Percentiles rank a stretch among this genome's conserved stretches.
Evolutionary conservation across 768 basidiomycete genomes (phyloP).

Genomic region (Mrakia gelida): DNA sequence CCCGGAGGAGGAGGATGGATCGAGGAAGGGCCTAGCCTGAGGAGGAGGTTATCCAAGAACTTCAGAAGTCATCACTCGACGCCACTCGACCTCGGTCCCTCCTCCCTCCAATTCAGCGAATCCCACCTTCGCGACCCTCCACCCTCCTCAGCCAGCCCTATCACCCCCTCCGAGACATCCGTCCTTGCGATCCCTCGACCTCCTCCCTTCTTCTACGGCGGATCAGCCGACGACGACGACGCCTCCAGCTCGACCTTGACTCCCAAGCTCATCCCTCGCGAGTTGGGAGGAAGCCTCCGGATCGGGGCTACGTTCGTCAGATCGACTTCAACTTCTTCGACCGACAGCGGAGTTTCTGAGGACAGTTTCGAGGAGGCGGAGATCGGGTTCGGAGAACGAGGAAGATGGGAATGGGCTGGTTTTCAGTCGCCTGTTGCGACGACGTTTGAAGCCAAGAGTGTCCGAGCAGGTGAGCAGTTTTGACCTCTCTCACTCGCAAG

Average conservation of each 20-base stretch:
- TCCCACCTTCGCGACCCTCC: too few species aligned
- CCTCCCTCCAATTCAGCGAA: background rate
- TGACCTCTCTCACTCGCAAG: too few species aligned
- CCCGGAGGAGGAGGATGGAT: background rate
- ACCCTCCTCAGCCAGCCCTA: background rate
- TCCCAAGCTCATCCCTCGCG: background rate
- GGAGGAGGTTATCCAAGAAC: background rate
- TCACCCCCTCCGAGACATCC: background rate
- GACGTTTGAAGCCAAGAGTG: fast-evolving
- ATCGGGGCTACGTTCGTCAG: background rate
- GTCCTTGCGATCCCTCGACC: conserved; percentile 3
- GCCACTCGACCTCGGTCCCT: background rate
- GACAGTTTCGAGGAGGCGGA: background rate
- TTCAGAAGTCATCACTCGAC: background rate
- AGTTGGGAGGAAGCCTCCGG: too few species aligned
- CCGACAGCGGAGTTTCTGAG: too few species aligned
- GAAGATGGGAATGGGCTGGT: background rate
- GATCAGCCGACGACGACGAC: too few species aligned
- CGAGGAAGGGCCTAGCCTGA: background rate
- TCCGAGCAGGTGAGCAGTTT: background rate
- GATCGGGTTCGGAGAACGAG: background rate
- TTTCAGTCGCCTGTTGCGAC: background rate
- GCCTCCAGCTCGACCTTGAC: background rate
- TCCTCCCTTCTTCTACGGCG: conserved; percentile 8
- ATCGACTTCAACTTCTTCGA: background rate